Base-by-base conservation (phyloP, 2,329 filamentous ascomycete genomes). In the Colletotrichum horii region DNA sequence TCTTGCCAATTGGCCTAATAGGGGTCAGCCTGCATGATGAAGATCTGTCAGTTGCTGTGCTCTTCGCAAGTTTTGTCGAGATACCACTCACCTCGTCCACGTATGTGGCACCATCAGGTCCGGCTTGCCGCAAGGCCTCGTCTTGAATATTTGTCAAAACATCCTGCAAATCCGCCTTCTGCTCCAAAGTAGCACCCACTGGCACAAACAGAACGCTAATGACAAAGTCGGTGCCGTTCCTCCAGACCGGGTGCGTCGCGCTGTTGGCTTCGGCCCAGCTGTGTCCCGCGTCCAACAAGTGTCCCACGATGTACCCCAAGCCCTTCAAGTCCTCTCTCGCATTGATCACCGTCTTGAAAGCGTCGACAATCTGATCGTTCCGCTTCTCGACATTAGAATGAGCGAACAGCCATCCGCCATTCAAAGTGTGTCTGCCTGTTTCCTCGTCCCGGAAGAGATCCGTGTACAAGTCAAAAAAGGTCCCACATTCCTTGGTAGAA, bases 221-320 rank as follows among this genome's bases (percentile, higher is more conserved):
- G 43, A 52, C 12, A 4, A 52, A 22, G 43, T 52, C 43, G 2
- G 43, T 79, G 77, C 15, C 80, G 74, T 81, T 78, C 36, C 83
- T 79, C 76, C 84, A 84, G 55, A 81, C 83, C 24, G 87, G 84
- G 67, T 88, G 83, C 22, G 85, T 85, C 28, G 84, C 80, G 74
- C 82, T 85, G 32, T 86, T 83, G 28, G 84, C 84, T 58, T 84
- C 80, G 5, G 82, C 80, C 65, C 80, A 77, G 32, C 80, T 80
- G 26, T 81, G 78, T n/a, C 86, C 82, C 3, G 83, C 82, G 71
- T 85, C 79, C 79, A 82, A 84, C 55, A 34, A 15, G 58, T 70
- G 36, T 34, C 34, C 67, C 19, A 70, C n/a, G 22, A 81, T 19
- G 81, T 79, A 28, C 26, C 22, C 55, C 24, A 58, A 30, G n/a